Evolutionary conservation across 2,329 filamentous ascomycete genomes (phyloP), one percentile per base, ranked within the genome.

Genomic region (Didymellaceae sp.): DNA sequence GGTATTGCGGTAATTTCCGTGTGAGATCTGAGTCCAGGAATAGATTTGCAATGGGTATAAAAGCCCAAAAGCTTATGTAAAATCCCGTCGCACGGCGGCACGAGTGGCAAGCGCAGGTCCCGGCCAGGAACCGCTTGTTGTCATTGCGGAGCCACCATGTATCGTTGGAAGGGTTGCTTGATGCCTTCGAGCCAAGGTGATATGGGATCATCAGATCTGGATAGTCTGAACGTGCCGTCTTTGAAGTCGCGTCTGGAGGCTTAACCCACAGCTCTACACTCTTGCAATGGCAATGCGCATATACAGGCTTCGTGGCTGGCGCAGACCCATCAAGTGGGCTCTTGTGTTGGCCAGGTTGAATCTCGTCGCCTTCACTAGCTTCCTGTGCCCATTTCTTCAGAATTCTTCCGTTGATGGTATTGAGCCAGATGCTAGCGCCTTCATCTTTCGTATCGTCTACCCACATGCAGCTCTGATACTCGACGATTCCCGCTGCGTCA

Each of bases 391-490:
- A 67, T 18, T 58, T 52, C 17, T 48, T 17, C 8, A 68, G 34
- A 6, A 22, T 14, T 14, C 43, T 73, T 3, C 63, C 68, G 20
- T 68, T 60, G 5, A 65, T 50, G 13, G 75, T 70, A 6, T 66
- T 69, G 13, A 82, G 62, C 76, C 78, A 83, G 1, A 72, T 58
- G 8, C 75, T 75, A 0, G 79, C 73, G 0, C 82, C 81, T 1
- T 81, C 82, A 59, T 84, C 82, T 1, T 69, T 26, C 1, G 81
- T 83, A 44, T 83, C 80, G 1, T 68, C 73, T 2, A 82, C 68
- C 57, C 77, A 81, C 9, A 80, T 75, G 42, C 80, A 77, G 5
- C 71, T 58, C 6, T 58, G 57, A 21, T 62, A 61, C 13, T 63
- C 38, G 4, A 71, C 34, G 5, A 81, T 39, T 2, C 55, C 63